Conservation (phyloP, 768 basidiomycete genomes). For the Tephrocybe sp. region DNA sequence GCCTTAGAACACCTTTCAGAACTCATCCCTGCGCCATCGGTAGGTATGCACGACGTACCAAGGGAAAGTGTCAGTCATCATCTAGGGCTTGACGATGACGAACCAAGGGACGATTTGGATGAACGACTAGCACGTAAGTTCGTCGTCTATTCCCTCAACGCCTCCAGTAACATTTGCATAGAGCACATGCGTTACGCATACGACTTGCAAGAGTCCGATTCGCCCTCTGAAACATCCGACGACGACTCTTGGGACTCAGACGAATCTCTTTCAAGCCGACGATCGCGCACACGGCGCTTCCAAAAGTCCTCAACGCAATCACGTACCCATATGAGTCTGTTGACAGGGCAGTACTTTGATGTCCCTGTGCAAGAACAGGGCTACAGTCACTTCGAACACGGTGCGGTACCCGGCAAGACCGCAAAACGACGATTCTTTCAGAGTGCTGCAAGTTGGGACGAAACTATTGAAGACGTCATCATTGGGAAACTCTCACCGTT, state of each 20-base stretch:
- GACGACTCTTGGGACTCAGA: conserved; percentile 46
- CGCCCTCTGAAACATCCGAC: conserved; percentile 46
- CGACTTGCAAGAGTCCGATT: conserved; percentile 50
- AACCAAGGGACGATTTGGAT: conserved; percentile 62
- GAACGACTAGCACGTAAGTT: conserved; percentile 66
- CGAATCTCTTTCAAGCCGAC: conserved; percentile 24
- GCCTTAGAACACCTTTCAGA: conserved; percentile 46
- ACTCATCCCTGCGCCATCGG: conserved; percentile 66
- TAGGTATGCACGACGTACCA: conserved; percentile 83
- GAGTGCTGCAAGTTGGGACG: conserved; percentile 40
- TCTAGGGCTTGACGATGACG: conserved; percentile 58
- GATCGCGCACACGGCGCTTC: conserved; percentile 22
- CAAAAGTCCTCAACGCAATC: conserved; percentile 17
- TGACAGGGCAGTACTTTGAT: conserved; percentile 62
- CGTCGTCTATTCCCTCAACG: neutral
- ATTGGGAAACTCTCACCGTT: conserved; percentile 14
- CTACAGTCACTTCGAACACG: conserved; percentile 41
- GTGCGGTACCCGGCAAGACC: conserved; percentile 36
- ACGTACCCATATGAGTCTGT: conserved; percentile 66
- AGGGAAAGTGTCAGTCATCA: conserved; percentile 64
- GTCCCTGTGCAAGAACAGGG: conserved; percentile 45
- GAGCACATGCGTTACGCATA: conserved; percentile 70
- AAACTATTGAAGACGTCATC: conserved; percentile 23
- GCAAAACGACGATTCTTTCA: conserved; percentile 61
- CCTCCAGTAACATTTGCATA: conserved; percentile 22